These are phyloP conservation scores for Populus simonii DNA, from an alignment of 345 rosid species.

Conservation along the genomic window DNA sequence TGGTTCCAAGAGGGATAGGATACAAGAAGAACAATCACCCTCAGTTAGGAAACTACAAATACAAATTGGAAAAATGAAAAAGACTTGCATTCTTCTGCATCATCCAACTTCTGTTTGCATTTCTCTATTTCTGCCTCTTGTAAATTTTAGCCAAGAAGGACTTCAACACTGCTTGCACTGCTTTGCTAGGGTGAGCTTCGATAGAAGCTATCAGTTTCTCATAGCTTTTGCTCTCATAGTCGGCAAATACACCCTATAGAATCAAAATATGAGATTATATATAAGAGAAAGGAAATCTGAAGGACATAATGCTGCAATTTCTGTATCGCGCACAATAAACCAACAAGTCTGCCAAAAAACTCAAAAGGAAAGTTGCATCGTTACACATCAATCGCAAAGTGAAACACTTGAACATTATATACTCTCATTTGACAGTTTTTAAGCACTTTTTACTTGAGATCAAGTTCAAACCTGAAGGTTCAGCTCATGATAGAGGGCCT, in stretches of 20 bases:
- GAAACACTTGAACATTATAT: not conserved
- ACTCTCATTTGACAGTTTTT: not conserved
- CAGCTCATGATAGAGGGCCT: slow-evolving; percentile 63
- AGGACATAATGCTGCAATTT: not conserved
- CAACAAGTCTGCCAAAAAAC: not conserved
- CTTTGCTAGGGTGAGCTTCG: slow-evolving; percentile 66
- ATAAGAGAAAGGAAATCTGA: not conserved
- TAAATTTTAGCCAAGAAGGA: slow-evolving; percentile 82
- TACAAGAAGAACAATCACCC: not conserved
- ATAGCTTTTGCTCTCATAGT: slow-evolving; percentile 76
- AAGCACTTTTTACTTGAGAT: not conserved
- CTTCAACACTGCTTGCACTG: slow-evolving; percentile 78
- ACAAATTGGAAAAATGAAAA: not conserved
- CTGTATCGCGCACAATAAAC: not conserved
- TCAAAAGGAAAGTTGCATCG: not conserved
- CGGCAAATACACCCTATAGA: slow-evolving; percentile 53
- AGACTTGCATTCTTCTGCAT: slow-evolving; percentile 5
- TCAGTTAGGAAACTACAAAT: not conserved
- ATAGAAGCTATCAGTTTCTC: slow-evolving; percentile 54
- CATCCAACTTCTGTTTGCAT: not conserved
- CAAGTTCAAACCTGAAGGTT: slow-evolving; percentile 58
- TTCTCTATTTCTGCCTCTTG: slow-evolving; percentile 60
- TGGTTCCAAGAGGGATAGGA: not conserved
- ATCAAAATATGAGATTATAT: not conserved
- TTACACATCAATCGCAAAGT: not conserved